phyloP scores from a whole-genome alignment of 768 basidiomycete genomes.

The Termitomyces bulborhizus region DNA sequence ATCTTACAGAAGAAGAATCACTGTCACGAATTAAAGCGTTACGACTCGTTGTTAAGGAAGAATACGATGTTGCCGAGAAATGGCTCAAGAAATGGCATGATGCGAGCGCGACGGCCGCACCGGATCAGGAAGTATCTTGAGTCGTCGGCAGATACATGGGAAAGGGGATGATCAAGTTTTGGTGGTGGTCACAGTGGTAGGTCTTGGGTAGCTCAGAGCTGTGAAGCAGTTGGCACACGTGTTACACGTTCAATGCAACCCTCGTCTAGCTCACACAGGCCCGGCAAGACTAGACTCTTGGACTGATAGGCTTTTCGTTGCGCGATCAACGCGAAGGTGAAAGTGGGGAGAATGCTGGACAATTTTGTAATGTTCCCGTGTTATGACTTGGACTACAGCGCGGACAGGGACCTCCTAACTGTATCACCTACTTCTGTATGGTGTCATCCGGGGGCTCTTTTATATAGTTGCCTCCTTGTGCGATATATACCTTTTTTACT shows the following conservation, averaged over 20 bases:
- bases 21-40: slow-evolving; percentile 50
- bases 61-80: slow-evolving; percentile 62
- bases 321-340: not conserved
- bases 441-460: not conserved
- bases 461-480: not conserved
- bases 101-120: slow-evolving; percentile 10
- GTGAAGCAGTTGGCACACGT: not conserved
- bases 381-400: not conserved
- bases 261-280: not conserved
- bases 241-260: not conserved
- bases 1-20: slow-evolving; percentile 43
- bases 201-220: not conserved
- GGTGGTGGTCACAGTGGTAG: not conserved
- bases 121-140: not conserved
- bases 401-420: slow-evolving; percentile 3
- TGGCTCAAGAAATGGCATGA: slow-evolving; percentile 53
- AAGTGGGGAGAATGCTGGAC: not conserved
- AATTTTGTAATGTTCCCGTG: slow-evolving; percentile 4
- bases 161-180: not conserved
- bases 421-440: not conserved
- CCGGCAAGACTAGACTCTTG: not conserved
- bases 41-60: slow-evolving; percentile 53
- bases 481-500: not conserved
- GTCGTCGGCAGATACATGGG: not conserved
- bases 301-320: not conserved